Evolutionary conservation across 768 basidiomycete species (phyloP).

Genomic region (Psilocybe sp.): DNA sequence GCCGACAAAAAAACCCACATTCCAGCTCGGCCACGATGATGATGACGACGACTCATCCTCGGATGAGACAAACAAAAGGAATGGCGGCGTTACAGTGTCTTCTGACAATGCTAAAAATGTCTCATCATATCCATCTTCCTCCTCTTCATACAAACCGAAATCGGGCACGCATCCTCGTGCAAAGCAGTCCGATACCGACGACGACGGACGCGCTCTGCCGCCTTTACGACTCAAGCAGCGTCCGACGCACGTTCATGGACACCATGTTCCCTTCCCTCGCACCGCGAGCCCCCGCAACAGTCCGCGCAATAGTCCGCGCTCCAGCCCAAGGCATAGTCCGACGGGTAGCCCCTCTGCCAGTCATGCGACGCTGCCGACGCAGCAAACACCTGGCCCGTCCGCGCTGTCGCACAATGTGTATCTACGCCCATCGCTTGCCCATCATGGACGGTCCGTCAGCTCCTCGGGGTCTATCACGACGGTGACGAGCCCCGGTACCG

Average conservation of each 20-base stretch:
- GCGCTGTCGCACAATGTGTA: slow-evolving; percentile 44
- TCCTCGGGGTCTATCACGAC: slow-evolving; percentile 6
- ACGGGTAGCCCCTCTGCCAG: slow-evolving; percentile 67
- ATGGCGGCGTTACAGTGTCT: no score
- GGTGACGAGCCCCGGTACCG: no score
- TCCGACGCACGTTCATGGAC: slow-evolving; percentile 7
- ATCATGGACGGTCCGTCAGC: neutral
- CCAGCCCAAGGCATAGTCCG: slow-evolving; percentile 50
- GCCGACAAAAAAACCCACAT: slow-evolving; percentile 20
- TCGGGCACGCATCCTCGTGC: slow-evolving; percentile 14
- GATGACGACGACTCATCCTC: slow-evolving; percentile 33
- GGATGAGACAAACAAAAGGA: slow-evolving; percentile 13
- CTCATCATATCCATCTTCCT: no score
- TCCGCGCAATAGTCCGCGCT: slow-evolving; percentile 20
- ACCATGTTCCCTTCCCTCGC: slow-evolving; percentile 40
- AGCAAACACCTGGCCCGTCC: slow-evolving; percentile 7
- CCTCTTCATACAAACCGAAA: no score
- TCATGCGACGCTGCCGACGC: neutral
- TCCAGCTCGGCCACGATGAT: slow-evolving; percentile 34
- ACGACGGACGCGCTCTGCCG: slow-evolving; percentile 11
- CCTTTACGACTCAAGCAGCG: slow-evolving; percentile 18
- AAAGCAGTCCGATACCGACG: slow-evolving; percentile 17
- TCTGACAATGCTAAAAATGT: no score
- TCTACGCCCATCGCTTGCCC: slow-evolving; percentile 75
- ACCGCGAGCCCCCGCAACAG: slow-evolving; percentile 13